Evolutionary conservation across 73 alveolate species (phyloP), one percentile per base, ranked within the genome.

Genomic region (Paraurostyla sp.): DNA sequence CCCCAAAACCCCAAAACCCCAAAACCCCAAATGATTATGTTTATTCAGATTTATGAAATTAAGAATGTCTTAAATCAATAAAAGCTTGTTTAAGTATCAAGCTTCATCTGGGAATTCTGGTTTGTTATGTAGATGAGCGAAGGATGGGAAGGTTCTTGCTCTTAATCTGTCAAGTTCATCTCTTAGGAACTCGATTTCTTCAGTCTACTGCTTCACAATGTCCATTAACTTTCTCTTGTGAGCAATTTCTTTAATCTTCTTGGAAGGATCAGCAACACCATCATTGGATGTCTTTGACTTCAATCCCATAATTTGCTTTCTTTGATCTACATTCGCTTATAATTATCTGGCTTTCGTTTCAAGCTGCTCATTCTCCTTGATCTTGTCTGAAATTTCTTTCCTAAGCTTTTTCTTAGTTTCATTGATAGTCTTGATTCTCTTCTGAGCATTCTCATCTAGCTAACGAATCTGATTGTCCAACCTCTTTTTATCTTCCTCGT

Each of bases 131-230:
- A 96, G 82, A 91, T 97, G 99, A 58, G 97, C 98, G 83, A 97
- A 97, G 16, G 99, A 93, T 3, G 99, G 99, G 99, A 97, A 97
- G 25, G 99, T 97, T 71, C 98, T 97, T 30, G 98, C 98, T 78
- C 99, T 91, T 71, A 94, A 83, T 73, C 98, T 94, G 89, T 97
- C 99, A 33, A 97, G 93, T 93, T 97, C 99, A 80, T 97, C 99
- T 52, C 98, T 93, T 83, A 96, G 89, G 90, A 89, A 93, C 87
- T 97, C 99, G 45, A 97, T 97, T 88, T 97, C 99, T 93, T 97
- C 99, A 36, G 96, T 90, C 80, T 97, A 96, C 87, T 95, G 95
- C 80, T 94, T 94, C 22, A 90, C 98, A 52, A 95, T 95, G 76
- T 95, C 97, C 82, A 89, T 78, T 63, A 93, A 90, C 80, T 85